Percentiles rank a stretch among this genome's conserved stretches.
phyloP scores from a whole-genome alignment of 495 filamentous ascomycete genomes.

The Tuber aestivum region DNA sequence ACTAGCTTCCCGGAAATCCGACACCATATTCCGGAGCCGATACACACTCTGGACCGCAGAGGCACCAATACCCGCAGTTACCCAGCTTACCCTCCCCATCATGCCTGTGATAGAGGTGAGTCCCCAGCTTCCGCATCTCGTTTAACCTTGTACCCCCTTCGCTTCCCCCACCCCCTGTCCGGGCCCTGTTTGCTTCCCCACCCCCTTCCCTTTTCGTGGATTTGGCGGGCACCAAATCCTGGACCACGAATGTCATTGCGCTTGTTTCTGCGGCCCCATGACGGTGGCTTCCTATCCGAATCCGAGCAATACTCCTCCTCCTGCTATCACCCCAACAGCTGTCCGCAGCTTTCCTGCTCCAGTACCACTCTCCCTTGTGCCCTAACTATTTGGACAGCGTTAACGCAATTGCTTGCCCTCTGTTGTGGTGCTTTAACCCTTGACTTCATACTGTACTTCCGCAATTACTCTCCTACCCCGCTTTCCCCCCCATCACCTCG shows the following conservation, averaged over 20 bases:
- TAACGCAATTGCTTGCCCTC: background rate
- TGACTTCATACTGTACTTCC: background rate
- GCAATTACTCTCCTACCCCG: background rate
- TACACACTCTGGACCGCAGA: background rate
- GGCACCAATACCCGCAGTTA: background rate
- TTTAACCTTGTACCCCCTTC: background rate
- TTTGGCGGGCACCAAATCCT: background rate
- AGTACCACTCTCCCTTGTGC: background rate
- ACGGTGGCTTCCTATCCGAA: background rate
- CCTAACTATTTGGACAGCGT: background rate
- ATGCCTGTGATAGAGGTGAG: conserved; percentile 37
- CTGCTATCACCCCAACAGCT: conserved; percentile 22
- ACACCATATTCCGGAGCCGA: background rate
- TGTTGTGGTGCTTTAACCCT: background rate
- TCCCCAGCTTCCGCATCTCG: background rate
- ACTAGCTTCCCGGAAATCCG: background rate
- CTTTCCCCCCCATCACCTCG: background rate
- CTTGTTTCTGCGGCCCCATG: conserved; percentile 18
- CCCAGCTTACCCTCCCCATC: background rate
- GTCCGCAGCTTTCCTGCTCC: conserved; percentile 17
- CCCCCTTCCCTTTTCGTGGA: background rate
- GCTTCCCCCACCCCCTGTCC: background rate
- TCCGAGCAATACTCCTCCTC: conserved; percentile 19
- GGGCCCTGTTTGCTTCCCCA: background rate
- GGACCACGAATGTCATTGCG: conserved; percentile 24